Evolutionary conservation across 139 green algal genomes (phyloP).

Genomic region (Chlorella sp.): DNA sequence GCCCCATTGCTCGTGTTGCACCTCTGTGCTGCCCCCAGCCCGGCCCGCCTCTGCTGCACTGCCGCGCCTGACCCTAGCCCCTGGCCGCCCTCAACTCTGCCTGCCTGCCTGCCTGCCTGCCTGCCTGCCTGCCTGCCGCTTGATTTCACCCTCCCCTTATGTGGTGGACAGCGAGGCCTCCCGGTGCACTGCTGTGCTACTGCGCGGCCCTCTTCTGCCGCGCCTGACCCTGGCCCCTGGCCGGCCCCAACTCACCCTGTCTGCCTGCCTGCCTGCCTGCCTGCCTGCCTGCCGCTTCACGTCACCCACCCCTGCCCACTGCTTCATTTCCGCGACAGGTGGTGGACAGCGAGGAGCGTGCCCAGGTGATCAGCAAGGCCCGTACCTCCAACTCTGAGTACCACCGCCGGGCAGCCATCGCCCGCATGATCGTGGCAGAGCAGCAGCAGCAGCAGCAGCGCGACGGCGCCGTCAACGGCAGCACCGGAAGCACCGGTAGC

Average conservation of each 20-base stretch:
- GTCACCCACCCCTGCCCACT: too few relatives aligned
- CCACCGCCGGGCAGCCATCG: slow-evolving; percentile 28
- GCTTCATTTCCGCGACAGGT: neutral
- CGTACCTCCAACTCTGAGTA: slow-evolving; percentile 27
- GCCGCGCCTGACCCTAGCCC: neutral
- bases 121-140: neutral
- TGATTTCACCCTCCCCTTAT: too few relatives aligned
- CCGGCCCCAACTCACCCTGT: too few relatives aligned
- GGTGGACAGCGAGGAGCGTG: slow-evolving; percentile 62
- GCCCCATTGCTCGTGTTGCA: neutral
- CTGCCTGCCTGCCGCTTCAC: neutral
- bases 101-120: neutral
- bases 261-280: neutral
- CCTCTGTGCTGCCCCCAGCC: neutral
- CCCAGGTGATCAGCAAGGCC: slow-evolving; percentile 51
- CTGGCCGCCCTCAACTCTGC: neutral
- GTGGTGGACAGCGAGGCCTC: too few relatives aligned
- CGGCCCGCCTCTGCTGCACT: neutral
- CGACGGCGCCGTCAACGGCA: too few relatives aligned
- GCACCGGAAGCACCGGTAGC: neutral
- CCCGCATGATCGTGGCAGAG: neutral
- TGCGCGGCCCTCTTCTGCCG: too few relatives aligned
- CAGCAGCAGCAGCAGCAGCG: neutral
- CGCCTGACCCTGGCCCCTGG: neutral
- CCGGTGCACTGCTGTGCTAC: neutral